Base-by-base conservation (phyloP, 2,329 filamentous ascomycete genomes). In the Neospermospora avenae region DNA sequence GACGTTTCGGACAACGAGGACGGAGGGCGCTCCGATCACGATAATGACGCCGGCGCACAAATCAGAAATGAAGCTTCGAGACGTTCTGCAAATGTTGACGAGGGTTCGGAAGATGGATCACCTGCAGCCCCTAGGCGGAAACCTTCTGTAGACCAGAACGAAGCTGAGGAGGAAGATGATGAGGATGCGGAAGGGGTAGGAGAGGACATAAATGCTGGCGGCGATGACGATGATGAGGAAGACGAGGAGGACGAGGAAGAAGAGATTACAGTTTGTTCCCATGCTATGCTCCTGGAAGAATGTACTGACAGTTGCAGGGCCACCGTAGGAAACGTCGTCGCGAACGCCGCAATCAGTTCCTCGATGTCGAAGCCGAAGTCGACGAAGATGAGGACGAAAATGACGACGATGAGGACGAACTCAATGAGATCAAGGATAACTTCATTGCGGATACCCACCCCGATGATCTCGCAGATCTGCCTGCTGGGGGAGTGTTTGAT, bases 351-450 rank as follows among this genome's bases (percentile, higher is more conserved):
- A 90, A 91, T 69, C 87, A 89, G 71, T 97, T 97, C 84, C 87
- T 99, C 77, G 95, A 99, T 85, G 91, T 93, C 71, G 95, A 99
- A 81, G 95, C 95, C 74, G 95, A 97, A 77, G 95, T 99, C 68
- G 95, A 98, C 72, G 95, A 90, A 61, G 87, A 96, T 65, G 92
- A 96, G 69, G 92, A 96, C 69, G 90, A 91, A 67, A 88, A 84
- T 67, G 90, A 90, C 63, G 91, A 96, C 65, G 91, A 96, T 55
- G 93, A 97, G 68, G 91, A 96, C 68, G 92, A 96, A 57, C 86
- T 90, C 61, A 87, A 92, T 68, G 91, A 88, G 67, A 85, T 87
- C 56, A 74, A 82, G 59, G 91, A 91, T 59, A 89, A 90, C 67
- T 91, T 95, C 73, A 92, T 92, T 72, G 90, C 91, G 67, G 90